phyloP scores from a whole-genome alignment of 2,329 filamentous ascomycete species.

The Claviceps paspali region DNA sequence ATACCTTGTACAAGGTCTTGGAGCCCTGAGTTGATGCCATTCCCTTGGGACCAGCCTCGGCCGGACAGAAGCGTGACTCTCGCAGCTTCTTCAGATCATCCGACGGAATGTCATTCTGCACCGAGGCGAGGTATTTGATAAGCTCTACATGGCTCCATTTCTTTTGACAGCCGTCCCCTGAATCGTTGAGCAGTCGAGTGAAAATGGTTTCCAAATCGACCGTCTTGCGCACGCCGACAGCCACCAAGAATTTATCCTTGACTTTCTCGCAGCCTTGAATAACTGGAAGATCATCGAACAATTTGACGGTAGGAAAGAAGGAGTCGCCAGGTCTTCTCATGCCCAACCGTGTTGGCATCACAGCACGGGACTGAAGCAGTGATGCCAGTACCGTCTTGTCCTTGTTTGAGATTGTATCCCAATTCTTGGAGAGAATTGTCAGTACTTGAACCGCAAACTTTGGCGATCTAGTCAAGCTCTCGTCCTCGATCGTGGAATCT shows the following conservation, averaged over 20 bases:
- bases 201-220: conserved; percentile 92
- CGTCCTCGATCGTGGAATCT: conserved; percentile 40
- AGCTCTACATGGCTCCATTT: conserved; percentile 90
- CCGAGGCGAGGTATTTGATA: conserved; percentile 85
- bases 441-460: conserved; percentile 67
- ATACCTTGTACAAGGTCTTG: conserved; percentile 50
- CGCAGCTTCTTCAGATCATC: conserved; percentile 68
- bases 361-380: conserved; percentile 50
- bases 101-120: conserved; percentile 71
- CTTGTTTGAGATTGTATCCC: conserved; percentile 58
- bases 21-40: conserved; percentile 38
- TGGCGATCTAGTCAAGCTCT: conserved; percentile 56
- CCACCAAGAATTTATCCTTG: conserved; percentile 77
- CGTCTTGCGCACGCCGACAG: conserved; percentile 82
- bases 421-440: conserved; percentile 70
- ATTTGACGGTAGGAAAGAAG: conserved; percentile 83
- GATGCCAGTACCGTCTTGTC: conserved; percentile 51
- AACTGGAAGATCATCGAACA: conserved; percentile 85
- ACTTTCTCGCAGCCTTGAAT: conserved; percentile 61
- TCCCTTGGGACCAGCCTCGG: conserved; percentile 46
- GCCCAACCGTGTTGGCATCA: conserved; percentile 81
- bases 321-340: conserved; percentile 77
- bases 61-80: conserved; percentile 67
- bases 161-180: conserved; percentile 35
- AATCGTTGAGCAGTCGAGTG: conserved; percentile 57